Base-by-base conservation (phyloP, 805 yeast species). In the Candida silvicultrix region DNA sequence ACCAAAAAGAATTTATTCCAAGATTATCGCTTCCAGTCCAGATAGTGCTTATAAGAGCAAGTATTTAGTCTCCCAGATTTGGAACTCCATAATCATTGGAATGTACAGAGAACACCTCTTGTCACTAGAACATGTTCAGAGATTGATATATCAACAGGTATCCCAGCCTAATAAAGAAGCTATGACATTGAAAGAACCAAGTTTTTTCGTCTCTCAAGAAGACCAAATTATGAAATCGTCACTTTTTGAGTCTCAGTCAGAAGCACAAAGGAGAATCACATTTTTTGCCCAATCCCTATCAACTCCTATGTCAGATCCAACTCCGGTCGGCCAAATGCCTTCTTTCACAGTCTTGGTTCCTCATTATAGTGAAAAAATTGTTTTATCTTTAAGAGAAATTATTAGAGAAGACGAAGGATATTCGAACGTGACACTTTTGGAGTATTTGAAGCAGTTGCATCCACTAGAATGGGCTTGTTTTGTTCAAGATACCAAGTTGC, bases 51-150 rank as follows among this genome's bases (percentile, higher is more conserved):
- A 90, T 72, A 90, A 92, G 70, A 97, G 97, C 51, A 94, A 94
- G 78, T 95, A 90, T 49, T 77, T 94, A 65, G 92, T 95, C 57
- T 89, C 97, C 28, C 99, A 94, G 72, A 89, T 94, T 55, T 94
- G 99, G 99, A 94, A 94, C 66, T 97, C 98, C 40, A 85, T 94
- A 66, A 92, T 94, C 52, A 90, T 94, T 59, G 88, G 98, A 45
- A 95, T 94, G 99, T 95, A 94, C 80, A 88, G 99, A 73, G 99
- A 95, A 70, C 99, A 94, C 68, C 74, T 94, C 66, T 73, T 94
- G 57, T 97, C 99, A 16, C 87, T 95, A 65, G 99, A 94, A 66
- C 99, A 95, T 66, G 98, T 94, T 51, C 98, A 94, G 71, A 89
- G 86, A 71, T 78, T 94, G 65, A 78, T 94, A 53, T 94, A 94